Evolutionary conservation across 2,329 filamentous ascomycete genomes (phyloP), one percentile per base, ranked within the genome.

Genomic region (Furcasterigmium sp.): DNA sequence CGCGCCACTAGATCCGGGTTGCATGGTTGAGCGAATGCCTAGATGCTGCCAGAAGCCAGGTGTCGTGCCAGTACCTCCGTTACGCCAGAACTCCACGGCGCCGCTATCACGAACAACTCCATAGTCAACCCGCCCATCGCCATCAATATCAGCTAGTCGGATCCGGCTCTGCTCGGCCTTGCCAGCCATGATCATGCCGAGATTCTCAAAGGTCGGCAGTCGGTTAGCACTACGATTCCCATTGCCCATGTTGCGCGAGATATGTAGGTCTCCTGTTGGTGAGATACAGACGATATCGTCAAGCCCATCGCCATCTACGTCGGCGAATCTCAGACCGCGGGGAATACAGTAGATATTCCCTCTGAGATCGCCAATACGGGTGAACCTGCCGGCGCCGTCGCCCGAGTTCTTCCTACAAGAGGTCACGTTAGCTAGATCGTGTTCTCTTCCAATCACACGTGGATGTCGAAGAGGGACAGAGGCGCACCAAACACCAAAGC

Each of bases 51-150:
- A 68, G 46, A 56, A 63, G 2, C 46, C 46, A 0, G 62, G 57
- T 3, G 39, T 48, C 5, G 61, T 51, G 2, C 52, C 54, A 23
- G 44, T 45, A 13, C 56, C 55, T 8, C 56, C 57, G 36, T 64
- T 66, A 5, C 63, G 52, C 58, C 56, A 64, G 47, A 55, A 63
- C 2, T 48, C 36, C 4, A 60, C 46, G 19, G 57, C 47, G 3
- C 58, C 60, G 18, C 46, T 46, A 8, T 45, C 49, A 2, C 49
- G 49, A 3, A 59, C 28, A 5, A 53, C 37, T 30, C 58, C 58
- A 39, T 60, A 67, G 46, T 68, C 65, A 0, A 53, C 38, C 0
- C 62, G 53, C 1, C 63, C 62, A 40, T 68, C 56, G 8, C 52
- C 55, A 38, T 61, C 59, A 18, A 61, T 47, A 39, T 58, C 42